Evolutionary conservation across 495 filamentous ascomycete genomes (phyloP).

Genomic region (Aspergillus diversus): DNA sequence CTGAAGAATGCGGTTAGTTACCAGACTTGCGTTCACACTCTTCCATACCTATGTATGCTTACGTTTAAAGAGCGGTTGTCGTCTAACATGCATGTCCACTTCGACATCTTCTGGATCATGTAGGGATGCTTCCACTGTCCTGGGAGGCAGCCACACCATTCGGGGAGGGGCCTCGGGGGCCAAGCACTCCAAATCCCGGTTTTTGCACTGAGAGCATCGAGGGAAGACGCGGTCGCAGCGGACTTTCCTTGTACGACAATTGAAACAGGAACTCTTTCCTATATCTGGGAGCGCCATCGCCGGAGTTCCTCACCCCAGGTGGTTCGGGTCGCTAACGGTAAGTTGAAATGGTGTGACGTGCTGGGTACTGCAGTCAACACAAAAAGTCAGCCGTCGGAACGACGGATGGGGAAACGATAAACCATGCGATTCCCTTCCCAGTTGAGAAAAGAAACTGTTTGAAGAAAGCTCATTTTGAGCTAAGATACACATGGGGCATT

Average conservation of each 20-base stretch:
- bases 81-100: slow-evolving; percentile 16
- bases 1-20: slow-evolving; percentile 2
- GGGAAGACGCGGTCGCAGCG: slow-evolving; percentile 13
- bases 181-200: slow-evolving; percentile 7
- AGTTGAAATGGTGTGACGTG: too few relatives aligned
- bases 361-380: too few relatives aligned
- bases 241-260: slow-evolving; percentile 16
- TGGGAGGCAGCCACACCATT: slow-evolving; percentile 11
- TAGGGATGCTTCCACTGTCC: neutral
- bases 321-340: too few relatives aligned
- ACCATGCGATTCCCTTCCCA: neutral
- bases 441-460: neutral
- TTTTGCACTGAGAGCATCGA: slow-evolving; percentile 14
- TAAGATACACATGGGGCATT: neutral
- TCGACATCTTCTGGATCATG: slow-evolving; percentile 4
- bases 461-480: neutral
- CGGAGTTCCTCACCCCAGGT: too few relatives aligned
- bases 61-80: slow-evolving; percentile 9
- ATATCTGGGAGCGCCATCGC: neutral
- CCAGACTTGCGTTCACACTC: neutral
- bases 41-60: neutral
- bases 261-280: slow-evolving; percentile 13
- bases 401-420: neutral
- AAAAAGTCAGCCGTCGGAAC: neutral
- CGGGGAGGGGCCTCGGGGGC: slow-evolving; percentile 12